Evolutionary conservation across 371 early-diverging fungal genomes (phyloP).

Genomic region (Lichtheimia ramosa): DNA sequence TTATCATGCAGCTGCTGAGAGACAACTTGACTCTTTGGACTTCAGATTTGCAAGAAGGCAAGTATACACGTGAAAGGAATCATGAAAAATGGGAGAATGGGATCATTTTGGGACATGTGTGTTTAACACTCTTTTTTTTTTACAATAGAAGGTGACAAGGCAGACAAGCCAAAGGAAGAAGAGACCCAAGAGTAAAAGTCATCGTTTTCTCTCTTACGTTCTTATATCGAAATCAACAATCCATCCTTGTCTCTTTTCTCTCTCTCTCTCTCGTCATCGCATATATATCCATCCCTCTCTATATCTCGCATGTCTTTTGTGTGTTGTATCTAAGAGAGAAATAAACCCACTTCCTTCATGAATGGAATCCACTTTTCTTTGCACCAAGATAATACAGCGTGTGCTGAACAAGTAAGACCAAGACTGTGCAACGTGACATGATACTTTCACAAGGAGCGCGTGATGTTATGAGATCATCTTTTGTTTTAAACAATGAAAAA

Average conservation of each 20-base stretch:
- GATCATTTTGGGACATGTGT: neutral
- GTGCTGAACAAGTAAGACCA: too few relatives aligned
- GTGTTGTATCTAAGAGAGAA: neutral
- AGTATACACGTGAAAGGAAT: neutral
- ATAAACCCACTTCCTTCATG: conserved; percentile 3
- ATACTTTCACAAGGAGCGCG: too few relatives aligned
- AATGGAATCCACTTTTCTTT: too few relatives aligned
- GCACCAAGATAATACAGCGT: too few relatives aligned
- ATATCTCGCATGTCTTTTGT: neutral
- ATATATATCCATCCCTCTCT: neutral
- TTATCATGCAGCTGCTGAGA: conserved; percentile 99
- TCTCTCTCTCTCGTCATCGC: conserved; percentile 2
- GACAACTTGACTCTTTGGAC: conserved; percentile 99
- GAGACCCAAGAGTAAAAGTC: conserved; percentile 19
- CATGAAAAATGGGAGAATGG: neutral
- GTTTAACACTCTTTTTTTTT: neutral
- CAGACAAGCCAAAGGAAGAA: conserved; percentile 14
- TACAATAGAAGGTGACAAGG: conserved; percentile 15
- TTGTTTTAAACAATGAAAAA: too few relatives aligned
- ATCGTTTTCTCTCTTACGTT: neutral
- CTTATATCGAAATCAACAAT: neutral
- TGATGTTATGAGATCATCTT: too few relatives aligned
- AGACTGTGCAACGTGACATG: too few relatives aligned
- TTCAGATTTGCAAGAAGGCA: conserved; percentile 89
- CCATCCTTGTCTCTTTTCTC: neutral